Evolutionary conservation across 371 early-diverging fungal species (phyloP).

Genomic region (Rhizopus microsporus): DNA sequence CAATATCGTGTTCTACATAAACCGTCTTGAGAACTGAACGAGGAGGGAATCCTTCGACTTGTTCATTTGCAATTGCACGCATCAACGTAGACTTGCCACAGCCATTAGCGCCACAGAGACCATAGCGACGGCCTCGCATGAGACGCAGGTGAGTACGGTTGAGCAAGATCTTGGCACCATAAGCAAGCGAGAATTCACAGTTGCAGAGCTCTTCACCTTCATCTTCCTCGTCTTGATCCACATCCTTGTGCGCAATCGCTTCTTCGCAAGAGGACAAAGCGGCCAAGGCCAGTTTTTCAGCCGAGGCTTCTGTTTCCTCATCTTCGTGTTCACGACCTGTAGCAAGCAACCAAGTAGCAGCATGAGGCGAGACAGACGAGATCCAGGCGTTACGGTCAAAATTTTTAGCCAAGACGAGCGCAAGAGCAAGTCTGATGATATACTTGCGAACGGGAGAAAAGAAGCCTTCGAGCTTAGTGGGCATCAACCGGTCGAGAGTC

Average conservation of each 20-base stretch:
- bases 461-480: conserved; percentile 43
- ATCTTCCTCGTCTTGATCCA: conserved; percentile 57
- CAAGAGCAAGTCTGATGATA: conserved; percentile 35
- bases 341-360: conserved; percentile 39
- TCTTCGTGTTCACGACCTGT: conserved; percentile 40
- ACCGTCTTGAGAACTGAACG: conserved; percentile 68
- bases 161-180: conserved; percentile 82
- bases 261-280: conserved; percentile 45
- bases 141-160: conserved; percentile 76
- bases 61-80: conserved; percentile 77
- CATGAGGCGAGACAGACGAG: conserved; percentile 46
- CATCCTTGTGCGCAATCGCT: conserved; percentile 31
- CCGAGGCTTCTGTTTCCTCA: conserved; percentile 28
- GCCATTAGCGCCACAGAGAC: conserved; percentile 85
- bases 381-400: conserved; percentile 44
- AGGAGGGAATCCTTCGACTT: conserved; percentile 80
- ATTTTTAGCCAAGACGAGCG: conserved; percentile 35
- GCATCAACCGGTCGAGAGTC: conserved; percentile 42
- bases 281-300: conserved; percentile 34
- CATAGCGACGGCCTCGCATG: conserved; percentile 81
- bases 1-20: conserved; percentile 78
- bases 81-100: conserved; percentile 89
- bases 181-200: conserved; percentile 79
- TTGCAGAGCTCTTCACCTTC: conserved; percentile 79
- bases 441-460: conserved; percentile 40